These are phyloP conservation scores for Gyromitra esculenta DNA, from an alignment of 2,329 filamentous ascomycete genomes.

Conservation along the genomic window DNA sequence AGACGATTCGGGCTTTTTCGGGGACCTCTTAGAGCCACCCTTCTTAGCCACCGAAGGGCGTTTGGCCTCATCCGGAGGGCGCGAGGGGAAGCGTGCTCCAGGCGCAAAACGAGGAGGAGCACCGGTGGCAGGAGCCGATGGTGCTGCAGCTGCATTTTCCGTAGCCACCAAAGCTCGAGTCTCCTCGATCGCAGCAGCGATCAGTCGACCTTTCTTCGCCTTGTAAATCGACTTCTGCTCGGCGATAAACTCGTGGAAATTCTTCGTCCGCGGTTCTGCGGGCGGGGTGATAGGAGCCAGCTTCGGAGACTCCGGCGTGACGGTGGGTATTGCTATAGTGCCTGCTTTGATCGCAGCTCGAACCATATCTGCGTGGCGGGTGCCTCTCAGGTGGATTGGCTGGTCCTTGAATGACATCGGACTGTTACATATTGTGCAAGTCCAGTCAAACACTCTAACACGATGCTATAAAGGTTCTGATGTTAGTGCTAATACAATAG, in stretches of 20 bases:
- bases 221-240: background rate
- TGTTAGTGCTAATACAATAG: slow-evolving; percentile 1
- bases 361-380: background rate
- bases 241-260: background rate
- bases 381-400: background rate
- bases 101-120: slow-evolving; percentile 11
- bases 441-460: background rate
- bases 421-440: background rate
- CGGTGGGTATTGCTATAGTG: background rate
- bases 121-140: background rate
- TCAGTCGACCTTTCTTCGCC: background rate
- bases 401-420: background rate
- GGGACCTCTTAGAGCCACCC: background rate
- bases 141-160: background rate
- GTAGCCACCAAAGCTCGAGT: background rate
- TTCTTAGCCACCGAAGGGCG: background rate
- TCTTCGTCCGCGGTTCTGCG: background rate
- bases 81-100: background rate
- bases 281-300: background rate
- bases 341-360: background rate
- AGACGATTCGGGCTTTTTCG: background rate
- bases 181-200: slow-evolving; percentile 9
- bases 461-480: background rate
- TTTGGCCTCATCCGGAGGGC: background rate
- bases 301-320: background rate